Percentiles rank a stretch among this genome's conserved stretches.
Conservation (phyloP, 2,329 filamentous ascomycete genomes). For the Neonectria hederae region DNA sequence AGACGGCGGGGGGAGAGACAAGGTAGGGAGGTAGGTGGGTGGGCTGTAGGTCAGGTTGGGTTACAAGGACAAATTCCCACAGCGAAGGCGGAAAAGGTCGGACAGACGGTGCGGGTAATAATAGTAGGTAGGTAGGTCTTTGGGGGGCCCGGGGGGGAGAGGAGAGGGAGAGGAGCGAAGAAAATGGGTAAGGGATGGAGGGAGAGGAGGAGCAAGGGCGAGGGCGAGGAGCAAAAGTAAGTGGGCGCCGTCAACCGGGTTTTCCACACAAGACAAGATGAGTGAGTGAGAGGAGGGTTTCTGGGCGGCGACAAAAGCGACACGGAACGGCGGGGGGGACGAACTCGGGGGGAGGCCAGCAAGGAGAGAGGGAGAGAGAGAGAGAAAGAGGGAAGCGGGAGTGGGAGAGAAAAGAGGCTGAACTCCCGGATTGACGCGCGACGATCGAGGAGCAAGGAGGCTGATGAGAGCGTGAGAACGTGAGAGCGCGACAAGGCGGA, state of each 20-base stretch:
- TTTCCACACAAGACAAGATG: conserved; percentile 7
- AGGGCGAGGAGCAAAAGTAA: conserved; percentile 13
- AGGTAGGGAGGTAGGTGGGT: conserved; percentile 8
- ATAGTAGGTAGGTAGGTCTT: background rate
- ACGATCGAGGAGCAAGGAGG: conserved; percentile 5
- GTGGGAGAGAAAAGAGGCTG: conserved; percentile 10
- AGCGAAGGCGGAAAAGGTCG: conserved; percentile 26
- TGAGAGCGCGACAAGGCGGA: background rate
- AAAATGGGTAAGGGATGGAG: conserved; percentile 3
- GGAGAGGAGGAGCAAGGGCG: background rate
- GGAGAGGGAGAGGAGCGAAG: background rate
- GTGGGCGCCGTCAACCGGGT: conserved; percentile 23
- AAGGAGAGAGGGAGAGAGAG: conserved; percentile 3
- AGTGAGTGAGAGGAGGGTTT: conserved; percentile 2
- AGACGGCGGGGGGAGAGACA: conserved; percentile 11
- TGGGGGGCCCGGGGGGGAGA: background rate
- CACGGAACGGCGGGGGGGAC: background rate
- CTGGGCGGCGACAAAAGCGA: background rate
- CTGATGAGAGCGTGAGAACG: background rate
- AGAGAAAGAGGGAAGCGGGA: conserved; percentile 9
- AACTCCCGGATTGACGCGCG: conserved; percentile 9
- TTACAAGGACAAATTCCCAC: conserved; percentile 28
- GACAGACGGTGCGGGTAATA: conserved; percentile 12
- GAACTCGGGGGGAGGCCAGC: conserved; percentile 22
- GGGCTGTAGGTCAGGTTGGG: background rate